phyloP scores from a whole-genome alignment of 345 rosid species.

The Populus ilicifolia region DNA sequence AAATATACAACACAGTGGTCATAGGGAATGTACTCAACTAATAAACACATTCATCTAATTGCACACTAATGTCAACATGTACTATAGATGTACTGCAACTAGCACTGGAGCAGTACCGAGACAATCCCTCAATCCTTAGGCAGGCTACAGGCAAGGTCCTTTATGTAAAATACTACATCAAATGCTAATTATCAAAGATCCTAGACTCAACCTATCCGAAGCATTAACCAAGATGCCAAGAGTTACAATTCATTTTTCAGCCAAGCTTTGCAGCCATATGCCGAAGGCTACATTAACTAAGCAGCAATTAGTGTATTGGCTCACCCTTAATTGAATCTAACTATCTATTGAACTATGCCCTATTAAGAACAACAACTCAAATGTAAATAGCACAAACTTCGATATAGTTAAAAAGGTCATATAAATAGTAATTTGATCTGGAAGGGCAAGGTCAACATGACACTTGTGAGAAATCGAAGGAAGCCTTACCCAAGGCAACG shows the following conservation, averaged over 20 bases:
- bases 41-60: background rate
- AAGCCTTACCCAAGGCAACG: slow-evolving; percentile 98
- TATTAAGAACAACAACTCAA: background rate
- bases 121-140: background rate
- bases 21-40: background rate
- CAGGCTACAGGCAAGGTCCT: background rate
- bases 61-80: background rate
- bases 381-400: background rate
- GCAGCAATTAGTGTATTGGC: background rate
- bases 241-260: background rate
- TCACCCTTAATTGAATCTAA: background rate
- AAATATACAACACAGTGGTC: background rate
- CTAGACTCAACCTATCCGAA: background rate
- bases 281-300: background rate
- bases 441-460: background rate
- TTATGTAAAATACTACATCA: background rate
- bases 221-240: background rate
- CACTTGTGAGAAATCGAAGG: slow-evolving; percentile 36
- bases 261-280: background rate
- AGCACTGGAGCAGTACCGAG: background rate
- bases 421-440: slow-evolving; percentile 6
- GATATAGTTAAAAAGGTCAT: slow-evolving; percentile 3
- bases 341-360: background rate
- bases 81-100: background rate
- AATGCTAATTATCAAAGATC: background rate